Evolutionary conservation across 2,329 filamentous ascomycete species (phyloP), one percentile per base, ranked within the genome.

Genomic region (Pseudocercospora fuligena): DNA sequence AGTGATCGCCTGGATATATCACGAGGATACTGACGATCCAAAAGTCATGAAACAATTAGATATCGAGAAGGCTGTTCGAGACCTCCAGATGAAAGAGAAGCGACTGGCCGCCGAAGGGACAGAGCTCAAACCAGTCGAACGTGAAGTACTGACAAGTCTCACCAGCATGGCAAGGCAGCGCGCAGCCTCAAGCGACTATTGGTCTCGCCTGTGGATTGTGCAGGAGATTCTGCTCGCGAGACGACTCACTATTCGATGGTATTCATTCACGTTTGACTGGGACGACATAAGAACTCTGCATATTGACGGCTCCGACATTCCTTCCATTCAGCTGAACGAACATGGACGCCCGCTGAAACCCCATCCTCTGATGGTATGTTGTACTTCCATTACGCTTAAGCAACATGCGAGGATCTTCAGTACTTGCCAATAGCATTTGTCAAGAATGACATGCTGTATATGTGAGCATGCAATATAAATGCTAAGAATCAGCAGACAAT

Each of bases 1-100:
- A 14, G 65, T 69, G 3, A 27, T 66, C 12, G 64, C 63, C 11
- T 70, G 67, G 64, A 60, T 70, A 9, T 65, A 51, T 43, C 51
- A 60, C 19, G 62, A 64, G 25, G 62, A 64, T 51, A 53, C 62
- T n/a, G 56, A 64, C 33, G 56, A 60, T 43, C 43, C 56, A 29
- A 63, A 57, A 23, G 25, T 63, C 14, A 63, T 63, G 33, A 63
- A 57, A 40, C 61, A 57, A 40, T 40, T 40, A 29, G 40, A 60
- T 23, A 53, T 64, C 43, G 31, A 63, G 61, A n/a, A 29, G 31
- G 14, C 58, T 21, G 19, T 63, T 7, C 36, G 51, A 5, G 61
- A 63, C 33, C 46, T 57, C 12, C 49, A 63, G 16, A 31, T 47
- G 14, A 33, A 47, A 2, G 51, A 56, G 21, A 46, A 63, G 9